Base-by-base conservation (phyloP, 1,284 basidiomycete species). In the Leccinum pachyderme region DNA sequence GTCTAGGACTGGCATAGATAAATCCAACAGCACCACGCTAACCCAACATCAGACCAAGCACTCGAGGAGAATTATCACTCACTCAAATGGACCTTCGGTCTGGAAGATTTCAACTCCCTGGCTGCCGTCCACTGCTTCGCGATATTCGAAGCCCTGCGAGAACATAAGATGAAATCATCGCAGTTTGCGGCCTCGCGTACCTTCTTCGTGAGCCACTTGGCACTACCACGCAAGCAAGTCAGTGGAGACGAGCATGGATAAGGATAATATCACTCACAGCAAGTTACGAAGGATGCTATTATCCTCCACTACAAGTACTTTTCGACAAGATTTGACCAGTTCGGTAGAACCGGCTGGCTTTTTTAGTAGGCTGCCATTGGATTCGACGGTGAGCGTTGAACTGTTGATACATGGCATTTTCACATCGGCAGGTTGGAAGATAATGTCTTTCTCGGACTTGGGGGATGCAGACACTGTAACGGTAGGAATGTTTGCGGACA, bases 1-100 rank as follows among this genome's bases (percentile, higher is more conserved):
- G 68, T 97, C 93, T 58, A 97, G 82, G 24, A 93, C 73, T 0
- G 93, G 95, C 95, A 98, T 98, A 0, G 91, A 93, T 49, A 98
- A 76, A 72, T 98, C 95, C 64, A 97, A 77, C 25, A 96, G 79
- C 41, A 95, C 84, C 39, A 95, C 83, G 59, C 91, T 93, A 59
- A 8, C 56, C 53, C 33, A 51, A 18, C 15, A 47, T 66, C 31
- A 57, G 54, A 56, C 31, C 51, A 51, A 58, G 50, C 46, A 55
- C 32, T 43, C 24, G 53, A 50, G 28, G 46, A 47, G 44, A 43
- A 33, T 52, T 37, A 25, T 13, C 5, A 78, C 88, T 63, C 69
- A 93, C 92, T 95, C 83, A 67, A 94, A 87, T 56, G 83, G 81
- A 6, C 84, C 84, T 13, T 87, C 80, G 13, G 76, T 64, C 57